phyloP scores from a whole-genome alignment of 257 asterid genomes.

The Solanum clarkiae region DNA sequence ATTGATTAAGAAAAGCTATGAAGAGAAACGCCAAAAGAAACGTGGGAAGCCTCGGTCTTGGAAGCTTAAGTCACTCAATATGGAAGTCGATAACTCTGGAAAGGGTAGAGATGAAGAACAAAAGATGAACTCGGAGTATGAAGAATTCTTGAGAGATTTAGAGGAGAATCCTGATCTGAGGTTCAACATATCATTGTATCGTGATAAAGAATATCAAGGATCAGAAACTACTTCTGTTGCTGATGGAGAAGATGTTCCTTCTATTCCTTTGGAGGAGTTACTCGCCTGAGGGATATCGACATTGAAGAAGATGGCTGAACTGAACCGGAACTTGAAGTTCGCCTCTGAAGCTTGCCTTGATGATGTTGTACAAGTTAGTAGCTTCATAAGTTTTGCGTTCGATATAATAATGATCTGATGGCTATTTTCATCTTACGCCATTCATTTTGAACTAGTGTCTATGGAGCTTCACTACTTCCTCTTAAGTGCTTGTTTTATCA shows the following conservation, averaged over 20 bases:
- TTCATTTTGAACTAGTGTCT: not conserved
- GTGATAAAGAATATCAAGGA: slow-evolving; percentile 21
- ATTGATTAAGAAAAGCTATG: slow-evolving; percentile 3
- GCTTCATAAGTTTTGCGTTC: not conserved
- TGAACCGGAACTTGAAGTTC: not conserved
- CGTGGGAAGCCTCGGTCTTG: slow-evolving; percentile 18
- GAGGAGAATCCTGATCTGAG: slow-evolving; percentile 29
- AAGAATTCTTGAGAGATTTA: slow-evolving; percentile 20
- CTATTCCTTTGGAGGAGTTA: slow-evolving; percentile 21
- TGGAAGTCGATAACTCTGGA: slow-evolving; percentile 18
- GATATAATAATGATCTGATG: not conserved
- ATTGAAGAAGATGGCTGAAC: slow-evolving; percentile 7
- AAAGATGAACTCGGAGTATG: slow-evolving; percentile 14
- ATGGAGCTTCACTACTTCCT: not conserved
- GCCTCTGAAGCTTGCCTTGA: not conserved
- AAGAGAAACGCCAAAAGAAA: slow-evolving; percentile 14
- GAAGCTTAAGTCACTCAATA: slow-evolving; percentile 27
- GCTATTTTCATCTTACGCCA: not conserved
- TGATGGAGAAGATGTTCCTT: slow-evolving; percentile 20
- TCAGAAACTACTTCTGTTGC: slow-evolving; percentile 15
- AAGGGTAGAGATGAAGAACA: slow-evolving; percentile 21
- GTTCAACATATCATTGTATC: slow-evolving; percentile 17
- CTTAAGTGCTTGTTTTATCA: not conserved
- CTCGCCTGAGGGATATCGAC: slow-evolving; percentile 11
- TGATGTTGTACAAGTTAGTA: not conserved